Base-by-base conservation (phyloP, 2,329 filamentous ascomycete species). In the Arthrobotrys megalospora region DNA sequence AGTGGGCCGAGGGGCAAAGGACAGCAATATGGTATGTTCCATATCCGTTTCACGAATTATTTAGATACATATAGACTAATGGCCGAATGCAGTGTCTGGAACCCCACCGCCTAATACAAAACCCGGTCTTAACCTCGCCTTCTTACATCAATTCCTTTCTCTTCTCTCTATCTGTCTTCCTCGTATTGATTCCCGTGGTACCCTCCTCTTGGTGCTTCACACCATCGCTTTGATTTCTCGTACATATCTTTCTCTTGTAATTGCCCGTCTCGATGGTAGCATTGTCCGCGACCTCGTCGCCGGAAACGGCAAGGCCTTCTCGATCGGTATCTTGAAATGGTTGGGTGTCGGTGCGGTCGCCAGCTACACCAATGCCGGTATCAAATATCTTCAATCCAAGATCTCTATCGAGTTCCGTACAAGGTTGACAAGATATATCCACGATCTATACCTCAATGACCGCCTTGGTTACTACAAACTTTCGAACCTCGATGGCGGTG, bases 391-490 rank as follows among this genome's bases (percentile, higher is more conserved):
- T 80, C 95, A 99, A 85, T 95, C 93, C 63, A 99, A 99, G 86
- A 94, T 99, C 67, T 97, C 95, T 6, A 99, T 99, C 81, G 95
- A 96, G 38, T 99, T 99, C 88, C 91, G 96, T 48, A 99, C 96
- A 3, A 90, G 96, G 10, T 88, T 99, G 12, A 99, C 96, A 1
- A 88, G 96, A 81, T 99, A 99, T 84, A 97, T 99, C 67, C 96
- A 99, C 85, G 96, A 99, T 82, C 86, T 99, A 7, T 99, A 99
- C 82, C 88, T 99, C 14, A 97, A 97, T 83, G 92, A 96, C 71
- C 94, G 96, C 81, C 89, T 97, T 80, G 97, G 96, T 83, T 99
- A 97, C 84, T 99, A 98, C 85, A 98, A 97, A 84, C 86, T 99
- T 71, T 89, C 92, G 24, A 98, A 98, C 82, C 85, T 97, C 50